These are phyloP conservation scores for Coniochaeta sp. DNA, from an alignment of 2,329 filamentous ascomycete species.

Conservation along the genomic window DNA sequence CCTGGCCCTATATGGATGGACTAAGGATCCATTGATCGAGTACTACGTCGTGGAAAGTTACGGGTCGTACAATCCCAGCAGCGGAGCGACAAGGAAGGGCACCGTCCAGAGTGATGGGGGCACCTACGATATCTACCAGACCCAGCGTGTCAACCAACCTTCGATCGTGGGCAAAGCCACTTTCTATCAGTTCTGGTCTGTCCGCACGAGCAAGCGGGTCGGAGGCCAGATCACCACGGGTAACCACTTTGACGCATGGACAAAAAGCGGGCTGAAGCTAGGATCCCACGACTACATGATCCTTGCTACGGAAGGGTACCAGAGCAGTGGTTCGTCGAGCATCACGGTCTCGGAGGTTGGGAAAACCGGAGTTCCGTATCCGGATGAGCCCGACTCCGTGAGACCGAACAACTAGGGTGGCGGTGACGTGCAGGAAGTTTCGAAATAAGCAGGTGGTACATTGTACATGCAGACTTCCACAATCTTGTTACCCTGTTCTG, in stretches of 20 bases:
- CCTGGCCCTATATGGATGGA: constrained; percentile 54
- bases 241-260: constrained; percentile 48
- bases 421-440: no score
- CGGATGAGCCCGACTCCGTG: background rate
- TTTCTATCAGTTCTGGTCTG: constrained; percentile 44
- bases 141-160: constrained; percentile 39
- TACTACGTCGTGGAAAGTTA: constrained; percentile 52
- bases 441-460: no score
- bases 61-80: constrained; percentile 38
- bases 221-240: constrained; percentile 42
- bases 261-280: constrained; percentile 34
- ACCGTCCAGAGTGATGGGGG: constrained; percentile 42
- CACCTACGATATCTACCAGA: constrained; percentile 44
- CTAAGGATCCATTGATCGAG: constrained; percentile 41
- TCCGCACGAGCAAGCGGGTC: constrained; percentile 38
- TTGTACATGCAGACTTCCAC: no score
- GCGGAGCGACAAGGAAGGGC: constrained; percentile 35
- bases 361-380: constrained; percentile 7
- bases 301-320: constrained; percentile 39
- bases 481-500: no score
- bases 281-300: constrained; percentile 46
- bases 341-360: constrained; percentile 25
- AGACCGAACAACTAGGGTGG: no score
- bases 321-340: constrained; percentile 16
- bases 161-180: constrained; percentile 42